Evolutionary conservation across 495 filamentous ascomycete genomes (phyloP), one percentile per base, ranked within the genome.

Genomic region (Aspergillus campestris): DNA sequence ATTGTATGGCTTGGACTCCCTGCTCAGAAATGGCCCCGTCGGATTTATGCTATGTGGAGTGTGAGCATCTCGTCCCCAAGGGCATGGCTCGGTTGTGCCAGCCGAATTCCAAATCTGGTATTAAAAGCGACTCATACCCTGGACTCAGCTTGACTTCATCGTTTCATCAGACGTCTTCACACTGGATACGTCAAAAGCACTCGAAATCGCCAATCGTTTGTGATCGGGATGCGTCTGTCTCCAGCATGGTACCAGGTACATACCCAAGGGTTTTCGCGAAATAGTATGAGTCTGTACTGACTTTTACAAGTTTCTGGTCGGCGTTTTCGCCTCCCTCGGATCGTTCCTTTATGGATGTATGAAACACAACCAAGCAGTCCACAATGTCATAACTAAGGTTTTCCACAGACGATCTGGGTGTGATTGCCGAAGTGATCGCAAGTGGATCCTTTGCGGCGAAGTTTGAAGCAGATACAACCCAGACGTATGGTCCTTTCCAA

Each of bases 321-420:
- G 76, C 61, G 69, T 81, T 34, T 82, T 82, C 57, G 79, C 79
- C 59, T 80, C 77, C 6, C 61, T 81, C 30, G 78, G 78, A 38
- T 79, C 75, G 12, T 72, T 81, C 47, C 70, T 80, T 27, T 83
- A 67, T 57, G 79, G 78, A 52, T 79, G 65, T 69, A 48, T 33
- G 65, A 60, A 34, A 11, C 30, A 3, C 18, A 0, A 27, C 10
- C n/a, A 15, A 10, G 7, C 65, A 41, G 56, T 62, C 31, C 55
- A 67, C 1, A 34, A 1, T 12, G 3, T 24, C 15, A 14, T 31
- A 24, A 28, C 52, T 52, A 44, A 61, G 34, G 47, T 24, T 33
- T 1, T 27, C 32, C 31, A 11, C 45, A 69, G 65, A 72, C 54
- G 68, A 72, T 57, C 47, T 68, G 43, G 79, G 79, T 66, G 78